Evolutionary conservation across 306 rosid genomes (phyloP).

Genomic region (Ammopiptanthus mongolicus): DNA sequence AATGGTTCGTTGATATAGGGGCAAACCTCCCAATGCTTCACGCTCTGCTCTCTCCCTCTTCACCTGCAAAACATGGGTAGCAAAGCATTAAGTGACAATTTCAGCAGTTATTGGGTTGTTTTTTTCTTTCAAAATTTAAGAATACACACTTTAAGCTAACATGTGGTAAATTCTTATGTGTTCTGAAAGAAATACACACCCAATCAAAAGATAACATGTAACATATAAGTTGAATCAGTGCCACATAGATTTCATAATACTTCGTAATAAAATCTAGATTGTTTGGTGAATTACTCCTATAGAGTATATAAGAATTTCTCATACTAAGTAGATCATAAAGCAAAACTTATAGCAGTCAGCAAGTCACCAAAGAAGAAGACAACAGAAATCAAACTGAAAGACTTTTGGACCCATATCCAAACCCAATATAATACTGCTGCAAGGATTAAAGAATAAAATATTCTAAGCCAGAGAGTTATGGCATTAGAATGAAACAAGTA

Average conservation of each 20-base stretch:
- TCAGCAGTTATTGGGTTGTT: neutral
- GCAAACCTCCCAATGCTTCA: conserved; percentile 91
- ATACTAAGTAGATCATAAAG: neutral
- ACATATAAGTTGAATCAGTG: neutral
- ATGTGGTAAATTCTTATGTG: neutral
- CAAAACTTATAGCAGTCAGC: neutral
- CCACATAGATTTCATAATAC: neutral
- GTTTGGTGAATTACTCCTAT: neutral
- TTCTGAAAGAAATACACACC: neutral
- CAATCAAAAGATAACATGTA: neutral
- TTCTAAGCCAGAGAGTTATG: neutral
- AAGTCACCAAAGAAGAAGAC: neutral
- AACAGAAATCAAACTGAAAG: neutral
- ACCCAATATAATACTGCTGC: neutral
- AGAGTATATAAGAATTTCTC: neutral
- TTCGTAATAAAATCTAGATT: neutral
- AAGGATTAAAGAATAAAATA: neutral
- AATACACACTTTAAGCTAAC: neutral
- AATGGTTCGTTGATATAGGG: conserved; percentile 79
- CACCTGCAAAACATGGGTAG: conserved; percentile 52
- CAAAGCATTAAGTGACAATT: conserved; percentile 12
- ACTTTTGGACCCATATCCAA: neutral
- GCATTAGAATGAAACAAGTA: neutral
- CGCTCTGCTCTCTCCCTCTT: conserved; percentile 87
- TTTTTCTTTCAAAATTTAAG: neutral